Evolutionary conservation across 176 grass and related monocot genomes (phyloP).

Genomic region (Neostapfia colusana): DNA sequence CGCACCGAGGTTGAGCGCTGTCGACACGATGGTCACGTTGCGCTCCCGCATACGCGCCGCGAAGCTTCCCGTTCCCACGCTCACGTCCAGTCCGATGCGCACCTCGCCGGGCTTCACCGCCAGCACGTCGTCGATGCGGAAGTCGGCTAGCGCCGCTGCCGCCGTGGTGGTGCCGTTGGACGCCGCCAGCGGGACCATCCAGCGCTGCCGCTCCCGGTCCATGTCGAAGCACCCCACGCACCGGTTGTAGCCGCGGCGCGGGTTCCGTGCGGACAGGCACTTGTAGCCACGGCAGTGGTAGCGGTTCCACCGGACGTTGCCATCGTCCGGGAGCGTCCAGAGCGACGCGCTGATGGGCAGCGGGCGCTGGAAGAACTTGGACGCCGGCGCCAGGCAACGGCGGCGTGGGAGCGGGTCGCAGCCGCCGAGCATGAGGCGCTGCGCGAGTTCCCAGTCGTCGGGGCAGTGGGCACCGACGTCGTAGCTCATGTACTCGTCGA

Average conservation of each 20-base stretch:
- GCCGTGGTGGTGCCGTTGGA: not conserved
- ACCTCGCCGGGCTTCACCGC: conserved; percentile 71
- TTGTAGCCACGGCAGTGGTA: conserved; percentile 72
- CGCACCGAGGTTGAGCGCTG: conserved; percentile 70
- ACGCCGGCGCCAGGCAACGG: conserved; percentile 69
- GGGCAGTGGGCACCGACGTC: conserved; percentile 62
- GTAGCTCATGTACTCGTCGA: conserved; percentile 77
- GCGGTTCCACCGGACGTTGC: conserved; percentile 76
- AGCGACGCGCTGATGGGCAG: conserved; percentile 61
- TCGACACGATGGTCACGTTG: conserved; percentile 61
- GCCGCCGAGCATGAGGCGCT: conserved; percentile 70
- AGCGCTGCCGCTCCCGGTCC: conserved; percentile 64
- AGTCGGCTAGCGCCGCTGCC: conserved; percentile 39
- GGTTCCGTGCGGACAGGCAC: conserved; percentile 69
- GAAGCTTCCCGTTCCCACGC: conserved; percentile 78
- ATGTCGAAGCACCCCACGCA: conserved; percentile 91
- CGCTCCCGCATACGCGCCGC: conserved; percentile 81
- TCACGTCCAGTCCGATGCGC: conserved; percentile 72
- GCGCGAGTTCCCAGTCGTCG: conserved; percentile 79
- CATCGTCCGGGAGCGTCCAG: conserved; percentile 66
- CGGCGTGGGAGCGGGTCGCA: conserved; percentile 85
- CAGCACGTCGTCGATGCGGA: conserved; percentile 71
- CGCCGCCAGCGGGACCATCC: conserved; percentile 4
- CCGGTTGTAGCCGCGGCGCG: conserved; percentile 53
- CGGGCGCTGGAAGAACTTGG: conserved; percentile 57